Conservation (phyloP, 768 basidiomycete genomes). For the Dioszegia aurantiaca region DNA sequence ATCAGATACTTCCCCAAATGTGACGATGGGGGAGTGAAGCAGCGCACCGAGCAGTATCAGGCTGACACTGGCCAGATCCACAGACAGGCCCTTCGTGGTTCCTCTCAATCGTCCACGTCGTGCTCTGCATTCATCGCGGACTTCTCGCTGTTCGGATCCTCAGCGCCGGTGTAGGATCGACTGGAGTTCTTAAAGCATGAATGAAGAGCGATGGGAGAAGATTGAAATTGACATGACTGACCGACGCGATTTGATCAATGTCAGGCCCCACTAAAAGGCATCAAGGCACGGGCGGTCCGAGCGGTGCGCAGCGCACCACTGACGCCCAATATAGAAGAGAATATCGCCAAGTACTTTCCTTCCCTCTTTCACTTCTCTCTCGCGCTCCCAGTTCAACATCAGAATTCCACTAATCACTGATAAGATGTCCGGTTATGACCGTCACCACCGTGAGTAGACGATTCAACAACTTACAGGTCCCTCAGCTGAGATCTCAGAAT, state of each 20-base stretch:
- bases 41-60: too few species aligned
- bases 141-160: conserved; percentile 3
- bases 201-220: not conserved
- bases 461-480: not conserved
- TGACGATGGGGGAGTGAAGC: too few species aligned
- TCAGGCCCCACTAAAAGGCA: too few species aligned
- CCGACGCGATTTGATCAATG: too few species aligned
- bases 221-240: too few species aligned
- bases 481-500: not conserved
- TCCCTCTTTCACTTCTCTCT: not conserved
- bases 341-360: not conserved
- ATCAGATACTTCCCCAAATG: too few species aligned
- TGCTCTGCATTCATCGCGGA: conserved; percentile 2
- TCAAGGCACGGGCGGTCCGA: too few species aligned
- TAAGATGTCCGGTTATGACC: not conserved
- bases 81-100: conserved; percentile 11
- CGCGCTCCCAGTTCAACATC: not conserved
- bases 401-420: not conserved
- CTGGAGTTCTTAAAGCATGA: not conserved
- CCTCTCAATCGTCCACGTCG: conserved; percentile 3
- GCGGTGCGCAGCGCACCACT: too few species aligned
- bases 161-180: not conserved
- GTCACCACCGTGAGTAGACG: too few species aligned
- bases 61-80: conserved; percentile 8
- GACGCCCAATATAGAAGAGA: too few species aligned